Evolutionary conservation across 2,329 filamentous ascomycete genomes (phyloP), one percentile per base, ranked within the genome.

Genomic region (Triangularia setosa): DNA sequence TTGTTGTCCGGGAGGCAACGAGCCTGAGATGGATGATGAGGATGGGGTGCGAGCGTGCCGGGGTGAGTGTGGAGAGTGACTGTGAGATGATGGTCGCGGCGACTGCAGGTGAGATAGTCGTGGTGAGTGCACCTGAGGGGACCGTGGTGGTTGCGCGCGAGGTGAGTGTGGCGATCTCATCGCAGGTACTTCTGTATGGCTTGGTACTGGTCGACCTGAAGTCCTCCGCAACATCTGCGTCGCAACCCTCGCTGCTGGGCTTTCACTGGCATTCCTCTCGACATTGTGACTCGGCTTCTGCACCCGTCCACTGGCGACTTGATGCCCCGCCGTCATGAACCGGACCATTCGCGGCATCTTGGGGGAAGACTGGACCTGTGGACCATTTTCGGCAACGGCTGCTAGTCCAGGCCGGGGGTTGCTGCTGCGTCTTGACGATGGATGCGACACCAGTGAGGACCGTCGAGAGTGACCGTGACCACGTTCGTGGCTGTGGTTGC

Each of bases 391-490:
- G 52, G 14, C 21, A 55, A 16, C 8, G 52, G 23, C 52, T 55
- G 52, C 52, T 24, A 24, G 25, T 27, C 23, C 23, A 16, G 21
- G 24, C 14, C 52, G 25, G 52, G 52, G 52, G 52, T 28, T 25
- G 52, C 23, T 53, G 40, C 9, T 60, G 33, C 33, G 33, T 25
- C 35, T 44, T 59, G 57, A 44, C 24, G 27, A 57, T 28, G 57
- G 27, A 44, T 25, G 23, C 23, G 53, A 55, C 23, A 23, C 12
- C 23, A 59, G 18, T 24, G 57, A 59, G 12, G 57, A 44, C 25
- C 35, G 24, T 27, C 35, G 58, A 60, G 25, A 27, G 48, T 53
- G 40, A 30, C 58, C 58, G 48, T 53, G 40, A 30, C 58, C 58
- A 6, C 52, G 52, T 9, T 18, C 23, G 14, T 28, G 52, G 52